Base-by-base conservation (phyloP, 176 grass and related monocot genomes). In the Chrysopogon serrulatus region DNA sequence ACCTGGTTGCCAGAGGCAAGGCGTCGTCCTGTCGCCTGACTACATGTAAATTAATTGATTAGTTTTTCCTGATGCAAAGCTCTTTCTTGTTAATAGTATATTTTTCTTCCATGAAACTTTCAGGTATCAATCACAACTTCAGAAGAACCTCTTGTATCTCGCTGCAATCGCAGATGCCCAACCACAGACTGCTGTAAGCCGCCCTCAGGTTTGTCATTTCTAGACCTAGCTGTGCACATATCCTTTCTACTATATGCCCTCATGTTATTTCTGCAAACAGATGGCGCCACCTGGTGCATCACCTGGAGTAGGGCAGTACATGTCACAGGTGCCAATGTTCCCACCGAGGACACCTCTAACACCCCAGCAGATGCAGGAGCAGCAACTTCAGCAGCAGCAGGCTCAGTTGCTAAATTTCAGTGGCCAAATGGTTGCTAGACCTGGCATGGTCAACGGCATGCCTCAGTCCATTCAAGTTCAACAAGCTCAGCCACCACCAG, bases 61-160 rank as follows among this genome's bases (percentile, higher is more conserved):
- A 60, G n/a, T 27, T 60, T 60, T 60, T 60, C 4, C 56, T 60
- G 56, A 13, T 1, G 4, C n/a, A 60, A 60, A 60, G n/a, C 24
- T 27, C 10, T 60, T 60, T 60, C 10, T 12, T 60, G n/a, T 26
- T 63, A 41, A 51, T 64, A 36, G 19, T 56, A 27, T 35, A 59
- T 60, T 77, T n/a, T 33, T 60, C 17, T 65, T 31, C 19, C 32
- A 78, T 63, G 19, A 72, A 74, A 92, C 40, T 79, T 82, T 89
- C 68, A 99, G 96, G 85, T 99, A 94, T 83, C 93, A 99, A 92
- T 89, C 96, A 4, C 96, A 92, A 85, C 96, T 99, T 72, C 96
- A 99, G 83, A 99, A 99, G 83, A 99, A 99, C 69, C 90, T 99
- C 43, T 57, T 99, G 70, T 92, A 96, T 76, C 84, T 99, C 23